A percentile compares a stretch with the other conserved stretches of the same genome.
Conservation (phyloP, 768 basidiomycete species). For the Nidularia sp. region DNA sequence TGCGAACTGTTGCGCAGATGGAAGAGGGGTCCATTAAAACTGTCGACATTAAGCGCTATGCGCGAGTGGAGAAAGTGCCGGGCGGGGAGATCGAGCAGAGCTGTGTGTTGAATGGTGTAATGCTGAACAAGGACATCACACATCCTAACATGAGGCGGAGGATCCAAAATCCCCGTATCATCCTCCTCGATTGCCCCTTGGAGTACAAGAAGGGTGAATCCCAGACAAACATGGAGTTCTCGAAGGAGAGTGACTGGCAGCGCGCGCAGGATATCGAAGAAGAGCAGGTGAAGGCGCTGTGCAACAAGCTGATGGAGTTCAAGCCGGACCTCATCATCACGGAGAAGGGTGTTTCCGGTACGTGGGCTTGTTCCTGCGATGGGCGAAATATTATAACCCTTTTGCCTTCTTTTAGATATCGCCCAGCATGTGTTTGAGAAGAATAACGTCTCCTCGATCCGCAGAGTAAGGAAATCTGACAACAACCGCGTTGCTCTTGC, state of each 20-base stretch:
- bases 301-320: conserved; percentile 83
- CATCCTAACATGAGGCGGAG: conserved; percentile 94
- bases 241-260: conserved; percentile 91
- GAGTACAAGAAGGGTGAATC: conserved; percentile 99
- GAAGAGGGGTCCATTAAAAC: conserved; percentile 77
- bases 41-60: conserved; percentile 98
- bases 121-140: conserved; percentile 99
- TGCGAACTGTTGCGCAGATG: conserved; percentile 73
- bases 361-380: conserved; percentile 16
- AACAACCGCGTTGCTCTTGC: conserved; percentile 98
- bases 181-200: conserved; percentile 89
- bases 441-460: conserved; percentile 86
- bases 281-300: conserved; percentile 89
- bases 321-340: conserved; percentile 95
- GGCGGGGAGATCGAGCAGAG: conserved; percentile 97
- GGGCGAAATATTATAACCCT: no score
- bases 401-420: conserved; percentile 50
- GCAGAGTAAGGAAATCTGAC: conserved; percentile 97
- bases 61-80: conserved; percentile 94
- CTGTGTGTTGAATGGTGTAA: conserved; percentile 81
- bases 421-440: conserved; percentile 90
- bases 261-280: conserved; percentile 93
- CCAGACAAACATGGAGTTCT: conserved; percentile 98
- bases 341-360: conserved; percentile 96
- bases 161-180: conserved; percentile 84